phyloP scores from a whole-genome alignment of 2,329 filamentous ascomycete genomes.

The Phialophora chinensis region DNA sequence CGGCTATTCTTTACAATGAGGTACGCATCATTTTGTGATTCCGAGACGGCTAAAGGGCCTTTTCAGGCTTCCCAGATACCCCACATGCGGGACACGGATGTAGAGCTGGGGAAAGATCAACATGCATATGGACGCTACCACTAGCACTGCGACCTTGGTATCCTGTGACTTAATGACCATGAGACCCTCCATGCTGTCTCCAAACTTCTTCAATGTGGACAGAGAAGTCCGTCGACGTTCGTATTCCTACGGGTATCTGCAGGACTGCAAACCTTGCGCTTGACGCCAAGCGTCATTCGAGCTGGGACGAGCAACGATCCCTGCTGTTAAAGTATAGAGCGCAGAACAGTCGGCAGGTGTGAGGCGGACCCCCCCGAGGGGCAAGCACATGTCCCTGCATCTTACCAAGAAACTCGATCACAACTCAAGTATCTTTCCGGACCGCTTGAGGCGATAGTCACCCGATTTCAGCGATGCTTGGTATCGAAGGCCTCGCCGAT shows the following conservation, averaged over 20 bases:
- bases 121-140: background rate
- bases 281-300: background rate
- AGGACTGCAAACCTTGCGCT: background rate
- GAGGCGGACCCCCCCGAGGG: too few relatives aligned
- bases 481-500: constrained; percentile 34
- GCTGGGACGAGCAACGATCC: background rate
- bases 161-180: constrained; percentile 5
- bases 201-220: background rate
- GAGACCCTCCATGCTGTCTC: background rate
- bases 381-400: background rate
- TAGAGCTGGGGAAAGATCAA: constrained; percentile 16
- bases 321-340: background rate
- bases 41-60: background rate
- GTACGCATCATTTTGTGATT: too few relatives aligned
- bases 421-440: background rate
- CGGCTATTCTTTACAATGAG: background rate
- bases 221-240: background rate
- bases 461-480: constrained; percentile 24
- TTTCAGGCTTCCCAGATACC: constrained; percentile 9
- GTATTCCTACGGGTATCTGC: background rate
- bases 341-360: background rate
- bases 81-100: constrained; percentile 9
- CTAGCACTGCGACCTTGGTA: constrained; percentile 18
- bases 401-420: background rate
- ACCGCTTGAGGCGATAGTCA: background rate